Conservation (phyloP, 192 early-diverging fungal genomes). For the Umbelopsis isabellina region DNA sequence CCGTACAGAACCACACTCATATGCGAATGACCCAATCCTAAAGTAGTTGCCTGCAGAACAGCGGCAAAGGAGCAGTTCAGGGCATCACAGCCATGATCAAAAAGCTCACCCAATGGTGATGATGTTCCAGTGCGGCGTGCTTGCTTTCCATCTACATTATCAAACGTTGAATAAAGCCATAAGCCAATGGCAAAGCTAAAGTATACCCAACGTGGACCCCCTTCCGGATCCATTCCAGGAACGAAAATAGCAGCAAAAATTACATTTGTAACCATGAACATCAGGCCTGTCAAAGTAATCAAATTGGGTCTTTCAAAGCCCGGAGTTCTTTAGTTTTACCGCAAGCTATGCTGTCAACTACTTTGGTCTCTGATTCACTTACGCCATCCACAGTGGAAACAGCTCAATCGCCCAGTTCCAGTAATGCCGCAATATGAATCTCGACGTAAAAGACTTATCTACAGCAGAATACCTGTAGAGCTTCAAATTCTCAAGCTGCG, state of each 20-base stretch:
- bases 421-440: conserved; percentile 80
- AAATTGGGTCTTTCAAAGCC: conserved; percentile 70
- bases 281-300: conserved; percentile 84
- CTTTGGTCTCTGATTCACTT: conserved; percentile 29
- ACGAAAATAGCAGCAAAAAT: conserved; percentile 66
- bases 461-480: conserved; percentile 87
- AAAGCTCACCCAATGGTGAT: conserved; percentile 91
- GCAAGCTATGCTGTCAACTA: not conserved
- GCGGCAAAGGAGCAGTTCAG: conserved; percentile 39
- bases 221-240: conserved; percentile 67
- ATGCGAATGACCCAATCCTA: conserved; percentile 31
- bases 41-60: conserved; percentile 27
- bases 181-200: conserved; percentile 74
- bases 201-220: conserved; percentile 80
- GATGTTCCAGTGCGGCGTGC: conserved; percentile 85
- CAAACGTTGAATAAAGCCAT: conserved; percentile 87
- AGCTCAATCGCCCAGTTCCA: conserved; percentile 85
- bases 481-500: conserved; percentile 62
- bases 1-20: conserved; percentile 31
- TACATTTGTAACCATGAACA: conserved; percentile 80
- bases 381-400: conserved; percentile 89
- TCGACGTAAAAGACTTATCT: conserved; percentile 78
- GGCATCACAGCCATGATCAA: conserved; percentile 81
- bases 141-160: conserved; percentile 95
- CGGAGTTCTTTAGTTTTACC: not conserved